A percentile compares a stretch with the other conserved stretches of the same genome.
Conservation (phyloP, 148 eudicot genomes). For the Hydrangea macrophylla region DNA sequence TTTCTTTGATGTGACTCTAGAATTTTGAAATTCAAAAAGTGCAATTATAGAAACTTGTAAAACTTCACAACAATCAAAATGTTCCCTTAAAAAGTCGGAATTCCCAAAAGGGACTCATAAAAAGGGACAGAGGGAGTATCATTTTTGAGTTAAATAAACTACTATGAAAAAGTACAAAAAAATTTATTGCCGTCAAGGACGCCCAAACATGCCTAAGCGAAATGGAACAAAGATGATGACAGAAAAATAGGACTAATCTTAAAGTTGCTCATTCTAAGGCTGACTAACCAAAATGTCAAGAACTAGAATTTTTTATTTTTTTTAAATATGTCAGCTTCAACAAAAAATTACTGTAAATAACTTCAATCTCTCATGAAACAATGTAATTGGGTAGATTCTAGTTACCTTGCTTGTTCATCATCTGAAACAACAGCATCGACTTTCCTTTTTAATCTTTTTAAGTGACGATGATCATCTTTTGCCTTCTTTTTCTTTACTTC, state of each 20-base stretch:
- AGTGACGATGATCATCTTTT: conserved; percentile 27
- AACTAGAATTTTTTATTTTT: no score
- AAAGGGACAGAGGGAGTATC: no score
- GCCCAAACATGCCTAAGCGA: no score
- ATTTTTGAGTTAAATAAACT: no score
- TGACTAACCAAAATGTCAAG: conserved; percentile 2
- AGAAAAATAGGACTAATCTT: background rate
- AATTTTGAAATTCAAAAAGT: no score
- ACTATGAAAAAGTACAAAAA: no score
- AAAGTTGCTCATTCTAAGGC: background rate
- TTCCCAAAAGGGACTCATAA: no score
- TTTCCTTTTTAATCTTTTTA: conserved; percentile 58
- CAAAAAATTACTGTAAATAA: background rate
- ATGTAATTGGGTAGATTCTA: background rate
- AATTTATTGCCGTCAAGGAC: no score
- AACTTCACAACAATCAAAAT: no score
- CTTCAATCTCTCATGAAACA: background rate
- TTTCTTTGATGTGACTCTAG: no score
- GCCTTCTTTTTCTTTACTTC: conserved; percentile 36
- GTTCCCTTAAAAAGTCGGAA: no score
- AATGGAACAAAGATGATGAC: conserved; percentile 3
- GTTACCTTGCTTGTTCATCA: conserved; percentile 52
- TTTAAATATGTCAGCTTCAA: conserved; percentile 1
- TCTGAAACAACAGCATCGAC: conserved; percentile 37
- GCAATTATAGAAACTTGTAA: no score